These are phyloP conservation scores for Leccinum arenicola DNA, from an alignment of 768 basidiomycete species.

Conservation along the genomic window DNA sequence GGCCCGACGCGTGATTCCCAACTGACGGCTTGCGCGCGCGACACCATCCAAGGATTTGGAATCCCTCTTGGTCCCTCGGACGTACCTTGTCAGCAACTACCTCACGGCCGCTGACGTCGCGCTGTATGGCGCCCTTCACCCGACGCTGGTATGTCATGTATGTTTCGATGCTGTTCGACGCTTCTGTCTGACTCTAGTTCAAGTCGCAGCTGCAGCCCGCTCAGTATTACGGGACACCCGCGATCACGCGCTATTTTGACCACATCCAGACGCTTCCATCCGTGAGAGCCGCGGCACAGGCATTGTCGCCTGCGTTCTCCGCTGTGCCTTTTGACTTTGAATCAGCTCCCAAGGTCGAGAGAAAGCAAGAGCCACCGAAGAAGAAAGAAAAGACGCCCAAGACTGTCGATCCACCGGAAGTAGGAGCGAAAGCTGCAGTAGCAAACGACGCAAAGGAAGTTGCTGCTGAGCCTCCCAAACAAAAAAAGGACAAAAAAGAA, in stretches of 20 bases:
- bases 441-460: constrained; percentile 40
- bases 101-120: constrained; percentile 90
- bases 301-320: constrained; percentile 51
- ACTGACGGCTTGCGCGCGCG: constrained; percentile 1
- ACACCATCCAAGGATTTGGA: constrained; percentile 59
- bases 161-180: not conserved
- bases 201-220: constrained; percentile 69
- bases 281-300: constrained; percentile 56
- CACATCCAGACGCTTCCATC: constrained; percentile 77
- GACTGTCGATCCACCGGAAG: constrained; percentile 27
- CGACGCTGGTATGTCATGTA: constrained; percentile 59
- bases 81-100: constrained; percentile 82
- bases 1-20: not conserved
- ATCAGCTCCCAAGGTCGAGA: constrained; percentile 69
- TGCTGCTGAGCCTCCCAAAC: constrained; percentile 25
- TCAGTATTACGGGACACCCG: constrained; percentile 78
- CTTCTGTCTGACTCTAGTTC: constrained; percentile 9
- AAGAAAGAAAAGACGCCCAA: constrained; percentile 67
- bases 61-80: constrained; percentile 65
- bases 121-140: constrained; percentile 86
- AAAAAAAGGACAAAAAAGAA: constrained; percentile 40
- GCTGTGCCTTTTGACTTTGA: constrained; percentile 69
- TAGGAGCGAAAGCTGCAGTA: constrained; percentile 24
- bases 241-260: constrained; percentile 91
- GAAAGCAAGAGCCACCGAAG: constrained; percentile 70